phyloP scores from a whole-genome alignment of 2,329 filamentous ascomycete species.

The Seiridium unicorne region DNA sequence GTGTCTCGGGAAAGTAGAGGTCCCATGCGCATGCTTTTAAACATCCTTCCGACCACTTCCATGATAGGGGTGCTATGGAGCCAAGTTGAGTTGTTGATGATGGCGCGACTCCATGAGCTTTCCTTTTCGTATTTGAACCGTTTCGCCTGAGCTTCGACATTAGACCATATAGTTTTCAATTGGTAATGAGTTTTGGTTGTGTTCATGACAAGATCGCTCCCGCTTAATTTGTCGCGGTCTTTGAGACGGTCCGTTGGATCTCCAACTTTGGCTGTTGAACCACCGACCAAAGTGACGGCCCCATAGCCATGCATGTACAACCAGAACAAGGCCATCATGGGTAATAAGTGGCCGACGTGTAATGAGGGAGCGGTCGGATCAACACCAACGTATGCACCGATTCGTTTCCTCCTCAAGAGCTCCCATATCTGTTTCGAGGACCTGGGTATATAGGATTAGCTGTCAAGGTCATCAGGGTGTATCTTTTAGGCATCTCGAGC shows the following conservation, averaged over 20 bases:
- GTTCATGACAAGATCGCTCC: constrained; percentile 58
- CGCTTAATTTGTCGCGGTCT: constrained; percentile 53
- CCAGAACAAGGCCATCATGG: constrained; percentile 83
- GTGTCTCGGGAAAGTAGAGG: constrained; percentile 87
- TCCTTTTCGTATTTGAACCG: constrained; percentile 64
- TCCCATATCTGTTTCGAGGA: constrained; percentile 49
- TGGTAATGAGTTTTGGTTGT: constrained; percentile 68
- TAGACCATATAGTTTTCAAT: constrained; percentile 69
- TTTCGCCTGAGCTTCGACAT: constrained; percentile 64
- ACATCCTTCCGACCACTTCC: constrained; percentile 74
- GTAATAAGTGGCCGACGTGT: constrained; percentile 77
- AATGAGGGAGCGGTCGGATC: constrained; percentile 79
- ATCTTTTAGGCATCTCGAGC: constrained; percentile 34
- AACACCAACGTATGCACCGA: constrained; percentile 77
- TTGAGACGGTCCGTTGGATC: constrained; percentile 72
- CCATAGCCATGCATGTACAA: constrained; percentile 75
- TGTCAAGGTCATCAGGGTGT: not conserved
- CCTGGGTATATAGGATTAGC: not conserved
- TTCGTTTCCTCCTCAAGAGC: constrained; percentile 62
- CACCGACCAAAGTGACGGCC: constrained; percentile 66
- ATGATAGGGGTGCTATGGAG: constrained; percentile 69
- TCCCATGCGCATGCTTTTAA: constrained; percentile 72
- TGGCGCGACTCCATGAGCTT: constrained; percentile 63
- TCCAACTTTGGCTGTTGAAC: constrained; percentile 74
- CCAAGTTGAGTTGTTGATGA: constrained; percentile 86